Percentiles rank a stretch among this genome's conserved stretches.
phyloP scores from a whole-genome alignment of 2,329 filamentous ascomycete genomes.

The Rutstroemia sp. region DNA sequence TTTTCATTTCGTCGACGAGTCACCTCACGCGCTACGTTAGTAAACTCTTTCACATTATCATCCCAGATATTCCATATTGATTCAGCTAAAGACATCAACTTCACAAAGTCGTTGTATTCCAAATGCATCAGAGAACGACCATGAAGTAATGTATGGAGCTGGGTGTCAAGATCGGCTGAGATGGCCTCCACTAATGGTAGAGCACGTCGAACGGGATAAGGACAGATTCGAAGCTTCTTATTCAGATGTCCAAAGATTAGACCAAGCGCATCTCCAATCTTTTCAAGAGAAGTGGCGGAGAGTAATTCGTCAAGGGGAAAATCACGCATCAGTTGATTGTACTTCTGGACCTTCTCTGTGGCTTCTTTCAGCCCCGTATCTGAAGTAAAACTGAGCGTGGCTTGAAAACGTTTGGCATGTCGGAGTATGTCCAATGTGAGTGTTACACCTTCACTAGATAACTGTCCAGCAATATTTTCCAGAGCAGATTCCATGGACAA shows the following conservation, averaged over 20 bases:
- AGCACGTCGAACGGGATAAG: constrained; percentile 87
- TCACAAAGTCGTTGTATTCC: constrained; percentile 83
- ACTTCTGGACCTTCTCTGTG: constrained; percentile 93
- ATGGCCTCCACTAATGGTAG: constrained; percentile 95
- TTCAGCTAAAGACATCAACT: constrained; percentile 75
- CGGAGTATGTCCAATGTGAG: constrained; percentile 92
- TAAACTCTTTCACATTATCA: constrained; percentile 94
- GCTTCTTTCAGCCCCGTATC: constrained; percentile 96
- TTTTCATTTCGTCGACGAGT: constrained; percentile 91
- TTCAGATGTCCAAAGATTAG: constrained; percentile 93
- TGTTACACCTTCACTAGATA: constrained; percentile 80
- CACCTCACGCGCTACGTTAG: constrained; percentile 91
- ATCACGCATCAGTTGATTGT: constrained; percentile 97
- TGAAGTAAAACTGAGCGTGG: constrained; percentile 90
- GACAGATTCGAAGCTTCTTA: constrained; percentile 94
- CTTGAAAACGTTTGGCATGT: constrained; percentile 95
- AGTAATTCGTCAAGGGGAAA: constrained; percentile 93
- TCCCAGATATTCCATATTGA: constrained; percentile 91
- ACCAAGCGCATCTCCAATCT: constrained; percentile 80
- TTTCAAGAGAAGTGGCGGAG: constrained; percentile 81
- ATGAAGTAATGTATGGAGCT: constrained; percentile 77
- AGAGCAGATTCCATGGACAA: constrained; percentile 91
- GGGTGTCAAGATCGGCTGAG: constrained; percentile 82
- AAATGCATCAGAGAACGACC: constrained; percentile 86
- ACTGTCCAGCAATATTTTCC: constrained; percentile 83